A percentile compares a stretch with the other conserved stretches of the same genome.
Conservation (phyloP, 2,329 filamentous ascomycete species). For the Colletotrichum tanaceti region DNA sequence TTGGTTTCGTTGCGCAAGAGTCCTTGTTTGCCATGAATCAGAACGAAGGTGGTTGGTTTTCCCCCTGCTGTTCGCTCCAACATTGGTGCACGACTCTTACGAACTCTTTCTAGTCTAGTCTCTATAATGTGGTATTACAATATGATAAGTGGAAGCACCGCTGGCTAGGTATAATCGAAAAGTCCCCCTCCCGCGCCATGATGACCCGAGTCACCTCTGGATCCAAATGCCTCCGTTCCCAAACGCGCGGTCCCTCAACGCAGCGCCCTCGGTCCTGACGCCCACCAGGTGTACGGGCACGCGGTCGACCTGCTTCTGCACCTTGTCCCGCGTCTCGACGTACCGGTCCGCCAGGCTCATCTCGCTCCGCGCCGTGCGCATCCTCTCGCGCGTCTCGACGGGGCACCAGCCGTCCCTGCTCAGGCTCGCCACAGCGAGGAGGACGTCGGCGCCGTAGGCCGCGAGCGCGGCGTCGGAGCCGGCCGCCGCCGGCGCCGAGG, state of each 20-base stretch:
- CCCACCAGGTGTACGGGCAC: constrained; percentile 70
- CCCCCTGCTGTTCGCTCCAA: no score
- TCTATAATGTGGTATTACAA: not conserved
- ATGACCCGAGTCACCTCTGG: constrained; percentile 45
- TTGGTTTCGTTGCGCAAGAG: no score
- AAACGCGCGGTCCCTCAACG: constrained; percentile 60
- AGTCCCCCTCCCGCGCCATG: no score
- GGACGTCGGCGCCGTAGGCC: constrained; percentile 54
- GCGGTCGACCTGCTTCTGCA: constrained; percentile 67
- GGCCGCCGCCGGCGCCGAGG: constrained; percentile 39
- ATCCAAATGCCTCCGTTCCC: constrained; percentile 65
- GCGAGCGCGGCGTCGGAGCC: constrained; percentile 45
- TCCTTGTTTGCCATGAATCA: no score
- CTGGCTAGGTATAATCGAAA: not conserved
- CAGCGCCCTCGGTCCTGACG: constrained; percentile 62
- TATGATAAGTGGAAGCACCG: not conserved
- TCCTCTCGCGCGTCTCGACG: constrained; percentile 52
- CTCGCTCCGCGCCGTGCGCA: constrained; percentile 54
- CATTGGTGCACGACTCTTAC: no score
- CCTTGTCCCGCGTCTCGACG: constrained; percentile 59
- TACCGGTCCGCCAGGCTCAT: constrained; percentile 59
- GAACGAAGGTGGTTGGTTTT: no score
- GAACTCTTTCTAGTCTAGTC: not conserved
- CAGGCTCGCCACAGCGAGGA: constrained; percentile 59
- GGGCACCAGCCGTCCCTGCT: constrained; percentile 59